Evolutionary conservation across 225 moss, liverwort and hornwort species (phyloP), one percentile per base, ranked within the genome.

Genomic region (Antitrichia curtipendula): DNA sequence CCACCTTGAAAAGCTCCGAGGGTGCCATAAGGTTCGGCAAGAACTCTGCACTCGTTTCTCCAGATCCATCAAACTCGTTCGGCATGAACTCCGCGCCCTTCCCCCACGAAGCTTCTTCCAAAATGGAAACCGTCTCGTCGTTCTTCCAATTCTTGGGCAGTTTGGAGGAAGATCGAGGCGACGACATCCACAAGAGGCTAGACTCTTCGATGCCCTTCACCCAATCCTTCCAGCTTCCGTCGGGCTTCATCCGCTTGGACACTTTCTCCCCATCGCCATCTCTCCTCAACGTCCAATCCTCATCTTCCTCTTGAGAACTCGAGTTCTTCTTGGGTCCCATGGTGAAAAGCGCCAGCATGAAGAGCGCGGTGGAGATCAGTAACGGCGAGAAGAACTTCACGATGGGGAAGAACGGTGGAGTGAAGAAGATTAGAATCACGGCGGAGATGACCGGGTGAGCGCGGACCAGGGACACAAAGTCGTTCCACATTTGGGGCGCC

Each of bases 381-480:
- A 97, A 94, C 9, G 97, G 97, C 61, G 97, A 97, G 89, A 97
- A 97, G 76, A 90, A 97, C 61, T 90, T 94, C 58, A 97, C 79
- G 72, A 96, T 89, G 8, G 96, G 96, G 66, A 97, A 96, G 80
- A 96, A 92, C 0, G 97, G 97, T 13, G 97, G 96, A 8, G 96
- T 96, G 91, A 97, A 96, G 60, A 97, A 95, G 43, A 96, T 45
- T 16, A 88, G 61, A 18, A 60, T 69, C 78, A 62, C 50, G 27
- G 85, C 90, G 4, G 93, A 86, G 40, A 95, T 86, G 14, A 97
- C 65, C 3, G 97, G 97, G 65, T 97, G 96, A 47, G 92, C 93
- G 68, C 91, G 80, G 27, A 96, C 80, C n/a, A 97, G 70, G 56
- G 89, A 71, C 63, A 95, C 77, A 5, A 96, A 62, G 64, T 96